Percentiles rank a stretch among this genome's conserved stretches.
Evolutionary conservation across 768 basidiomycete species (phyloP).

Genomic region (Mycena polygramma): DNA sequence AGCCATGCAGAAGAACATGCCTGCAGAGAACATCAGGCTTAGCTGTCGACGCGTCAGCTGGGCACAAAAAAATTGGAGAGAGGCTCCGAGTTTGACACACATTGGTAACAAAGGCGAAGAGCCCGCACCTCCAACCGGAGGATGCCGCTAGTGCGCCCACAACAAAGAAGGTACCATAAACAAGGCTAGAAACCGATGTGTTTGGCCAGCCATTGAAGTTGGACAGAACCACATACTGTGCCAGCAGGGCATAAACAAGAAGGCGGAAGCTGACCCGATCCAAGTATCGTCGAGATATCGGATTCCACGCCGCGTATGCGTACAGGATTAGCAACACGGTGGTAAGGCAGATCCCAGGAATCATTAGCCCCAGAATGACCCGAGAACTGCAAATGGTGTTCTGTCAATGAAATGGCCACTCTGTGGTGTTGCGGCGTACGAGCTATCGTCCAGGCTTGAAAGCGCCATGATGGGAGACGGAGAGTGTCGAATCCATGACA

Average conservation of each 20-base stretch:
- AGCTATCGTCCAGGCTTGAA: too few species aligned
- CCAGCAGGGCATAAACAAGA: conserved; percentile 15
- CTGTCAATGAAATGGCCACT: background rate
- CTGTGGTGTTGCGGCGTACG: background rate
- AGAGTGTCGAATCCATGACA: too few species aligned
- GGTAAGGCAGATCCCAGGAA: conserved; percentile 5
- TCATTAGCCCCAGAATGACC: conserved; percentile 7
- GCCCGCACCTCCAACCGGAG: background rate
- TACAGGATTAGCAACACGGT: background rate
- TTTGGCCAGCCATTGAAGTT: too few species aligned
- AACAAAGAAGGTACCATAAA: background rate
- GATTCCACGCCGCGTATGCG: conserved; percentile 14
- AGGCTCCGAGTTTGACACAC: too few species aligned
- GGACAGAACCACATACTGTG: conserved; percentile 7
- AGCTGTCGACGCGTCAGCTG: background rate
- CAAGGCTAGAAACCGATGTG: background rate
- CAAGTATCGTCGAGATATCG: conserved; percentile 14
- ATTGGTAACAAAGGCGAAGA: background rate
- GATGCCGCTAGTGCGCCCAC: background rate
- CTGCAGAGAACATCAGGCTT: conserved; percentile 15
- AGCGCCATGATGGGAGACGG: too few species aligned
- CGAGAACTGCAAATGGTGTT: background rate
- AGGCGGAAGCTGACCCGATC: conserved; percentile 24
- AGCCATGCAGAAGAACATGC: conserved; percentile 24
- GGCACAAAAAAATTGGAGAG: background rate